A percentile compares a stretch with the other conserved stretches of the same genome.
Evolutionary conservation across 768 basidiomycete genomes (phyloP).

Genomic region (Suillus placidus): DNA sequence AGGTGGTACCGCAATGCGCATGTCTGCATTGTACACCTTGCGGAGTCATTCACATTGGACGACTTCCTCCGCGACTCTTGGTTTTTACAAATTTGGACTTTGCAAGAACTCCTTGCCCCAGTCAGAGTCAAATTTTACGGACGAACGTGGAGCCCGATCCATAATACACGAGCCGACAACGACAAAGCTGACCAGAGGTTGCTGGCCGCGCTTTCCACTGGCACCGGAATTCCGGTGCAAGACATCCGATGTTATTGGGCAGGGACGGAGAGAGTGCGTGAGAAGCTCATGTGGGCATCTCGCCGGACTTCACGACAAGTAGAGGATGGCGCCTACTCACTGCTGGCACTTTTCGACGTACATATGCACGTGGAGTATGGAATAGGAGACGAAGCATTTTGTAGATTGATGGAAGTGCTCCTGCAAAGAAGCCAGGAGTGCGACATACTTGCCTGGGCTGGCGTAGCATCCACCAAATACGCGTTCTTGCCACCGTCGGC

Average conservation of each 20-base stretch:
- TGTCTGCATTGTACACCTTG: constrained; percentile 23
- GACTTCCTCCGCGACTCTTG: constrained; percentile 17
- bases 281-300: constrained; percentile 24
- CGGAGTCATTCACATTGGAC: neutral
- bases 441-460: constrained; percentile 28
- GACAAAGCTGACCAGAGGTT: constrained; percentile 26
- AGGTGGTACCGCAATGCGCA: constrained; percentile 27
- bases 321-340: constrained; percentile 24
- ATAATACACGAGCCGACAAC: constrained; percentile 20
- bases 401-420: constrained; percentile 21
- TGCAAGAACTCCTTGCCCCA: constrained; percentile 24
- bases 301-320: constrained; percentile 11
- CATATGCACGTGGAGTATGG: constrained; percentile 17
- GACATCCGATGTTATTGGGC: constrained; percentile 26
- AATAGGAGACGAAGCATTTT: constrained; percentile 20
- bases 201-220: constrained; percentile 17
- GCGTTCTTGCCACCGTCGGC: constrained; percentile 20
- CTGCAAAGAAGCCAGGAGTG: constrained; percentile 22
- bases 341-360: constrained; percentile 22
- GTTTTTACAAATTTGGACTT: constrained; percentile 16
- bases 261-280: constrained; percentile 21
- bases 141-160: constrained; percentile 19
- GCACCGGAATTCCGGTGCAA: constrained; percentile 15
- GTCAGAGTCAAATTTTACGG: constrained; percentile 27
- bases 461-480: constrained; percentile 13